Evolutionary conservation across 164 flowering plant genomes (phyloP).

Genomic region (Nymphaea colorata): DNA sequence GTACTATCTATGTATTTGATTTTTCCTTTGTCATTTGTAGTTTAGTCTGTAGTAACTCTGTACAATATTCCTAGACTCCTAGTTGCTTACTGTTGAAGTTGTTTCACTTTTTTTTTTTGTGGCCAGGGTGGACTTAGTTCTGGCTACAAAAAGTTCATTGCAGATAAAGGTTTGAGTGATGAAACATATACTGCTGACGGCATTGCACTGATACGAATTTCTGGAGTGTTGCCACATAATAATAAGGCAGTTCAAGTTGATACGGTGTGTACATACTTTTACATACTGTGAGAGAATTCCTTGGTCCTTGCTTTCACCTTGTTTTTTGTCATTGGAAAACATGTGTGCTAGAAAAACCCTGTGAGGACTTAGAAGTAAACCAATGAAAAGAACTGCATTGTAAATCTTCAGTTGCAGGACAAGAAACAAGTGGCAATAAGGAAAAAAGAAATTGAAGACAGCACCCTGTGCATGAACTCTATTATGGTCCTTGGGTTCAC

Average conservation of each 20-base stretch:
- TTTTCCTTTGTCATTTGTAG: neutral
- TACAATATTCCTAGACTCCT: too few species aligned
- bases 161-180: slow-evolving; percentile 71
- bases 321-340: too few species aligned
- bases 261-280: slow-evolving; percentile 36
- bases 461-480: too few species aligned
- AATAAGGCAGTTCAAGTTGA: slow-evolving; percentile 89
- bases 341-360: too few species aligned
- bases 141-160: slow-evolving; percentile 66
- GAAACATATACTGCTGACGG: slow-evolving; percentile 67
- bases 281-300: neutral
- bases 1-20: neutral
- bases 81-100: neutral
- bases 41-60: too few species aligned
- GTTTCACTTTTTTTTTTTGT: neutral
- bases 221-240: slow-evolving; percentile 76
- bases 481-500: too few species aligned
- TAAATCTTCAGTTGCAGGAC: too few species aligned
- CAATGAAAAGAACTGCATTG: too few species aligned
- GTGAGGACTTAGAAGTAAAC: too few species aligned
- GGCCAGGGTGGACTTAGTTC: slow-evolving; percentile 90
- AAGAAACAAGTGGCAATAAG: too few species aligned
- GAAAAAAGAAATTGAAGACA: too few species aligned
- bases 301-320: too few species aligned
- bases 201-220: slow-evolving; percentile 73